phyloP scores from a whole-genome alignment of 2,329 filamentous ascomycete genomes.

The Xylaria sp. region DNA sequence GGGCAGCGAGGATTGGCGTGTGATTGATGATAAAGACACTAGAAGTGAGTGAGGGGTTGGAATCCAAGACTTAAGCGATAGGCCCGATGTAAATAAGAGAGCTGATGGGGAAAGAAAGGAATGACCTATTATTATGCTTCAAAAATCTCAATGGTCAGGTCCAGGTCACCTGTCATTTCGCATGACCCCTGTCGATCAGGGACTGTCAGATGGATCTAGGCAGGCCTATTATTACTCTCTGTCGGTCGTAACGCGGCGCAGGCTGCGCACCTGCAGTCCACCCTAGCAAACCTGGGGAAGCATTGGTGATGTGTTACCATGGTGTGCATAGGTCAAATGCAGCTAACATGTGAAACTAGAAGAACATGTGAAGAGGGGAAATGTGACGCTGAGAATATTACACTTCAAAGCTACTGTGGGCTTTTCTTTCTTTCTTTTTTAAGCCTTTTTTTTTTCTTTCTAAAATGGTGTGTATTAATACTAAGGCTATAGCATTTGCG shows the following conservation, averaged over 20 bases:
- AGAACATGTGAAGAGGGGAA: background rate
- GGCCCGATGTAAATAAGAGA: background rate
- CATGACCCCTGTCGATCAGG: slow-evolving; percentile 9
- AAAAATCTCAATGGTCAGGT: no score
- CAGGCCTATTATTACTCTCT: background rate
- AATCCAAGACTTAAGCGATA: background rate
- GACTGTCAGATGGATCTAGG: background rate
- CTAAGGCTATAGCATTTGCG: background rate
- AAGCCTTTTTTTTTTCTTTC: no score
- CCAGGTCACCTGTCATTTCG: background rate
- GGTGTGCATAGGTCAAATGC: background rate
- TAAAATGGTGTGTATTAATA: background rate
- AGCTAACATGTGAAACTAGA: slow-evolving; percentile 7
- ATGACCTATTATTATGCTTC: background rate
- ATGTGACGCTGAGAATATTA: background rate
- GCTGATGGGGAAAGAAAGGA: background rate
- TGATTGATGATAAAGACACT: no score
- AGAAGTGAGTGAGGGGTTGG: background rate
- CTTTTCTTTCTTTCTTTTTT: no score
- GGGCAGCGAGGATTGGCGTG: background rate
- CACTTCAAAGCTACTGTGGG: no score
- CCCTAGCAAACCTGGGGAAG: background rate
- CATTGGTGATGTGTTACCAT: slow-evolving; percentile 1
- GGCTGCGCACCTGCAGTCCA: background rate
- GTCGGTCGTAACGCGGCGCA: background rate